phyloP scores from a whole-genome alignment of 2,329 filamentous ascomycete genomes.

The Neofusicoccum cordaticola region DNA sequence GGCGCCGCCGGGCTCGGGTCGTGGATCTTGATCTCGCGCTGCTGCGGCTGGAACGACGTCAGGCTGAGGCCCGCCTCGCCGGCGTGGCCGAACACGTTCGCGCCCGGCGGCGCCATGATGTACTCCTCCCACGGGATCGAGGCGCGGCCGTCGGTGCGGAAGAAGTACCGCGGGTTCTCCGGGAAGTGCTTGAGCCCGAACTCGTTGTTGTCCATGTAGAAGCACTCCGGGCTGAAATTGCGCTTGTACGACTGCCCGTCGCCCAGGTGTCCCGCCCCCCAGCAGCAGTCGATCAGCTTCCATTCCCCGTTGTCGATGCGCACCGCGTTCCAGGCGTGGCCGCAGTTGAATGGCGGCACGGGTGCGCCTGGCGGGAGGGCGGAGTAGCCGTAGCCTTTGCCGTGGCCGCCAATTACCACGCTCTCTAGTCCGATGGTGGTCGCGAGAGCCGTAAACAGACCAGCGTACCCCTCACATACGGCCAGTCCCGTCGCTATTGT shows the following conservation, averaged over 20 bases:
- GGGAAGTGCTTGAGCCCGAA: constrained; percentile 85
- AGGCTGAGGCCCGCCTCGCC: constrained; percentile 52
- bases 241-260: constrained; percentile 60
- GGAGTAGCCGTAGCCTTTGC: constrained; percentile 78
- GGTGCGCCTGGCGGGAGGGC: constrained; percentile 62
- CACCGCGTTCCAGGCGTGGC: constrained; percentile 93
- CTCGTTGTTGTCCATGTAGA: constrained; percentile 67
- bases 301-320: constrained; percentile 81
- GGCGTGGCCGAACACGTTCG: constrained; percentile 45
- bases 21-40: constrained; percentile 60
- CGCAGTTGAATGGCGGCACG: constrained; percentile 60
- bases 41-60: constrained; percentile 60
- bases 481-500: constrained; percentile 76
- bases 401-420: constrained; percentile 71
- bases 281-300: constrained; percentile 90
- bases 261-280: constrained; percentile 77
- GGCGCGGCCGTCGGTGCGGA: constrained; percentile 66
- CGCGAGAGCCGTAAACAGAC: constrained; percentile 75
- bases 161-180: constrained; percentile 64
- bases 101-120: constrained; percentile 55
- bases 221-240: constrained; percentile 62
- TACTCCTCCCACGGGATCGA: constrained; percentile 78
- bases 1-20: constrained; percentile 39
- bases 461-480: constrained; percentile 90
- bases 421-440: constrained; percentile 75